Evolutionary conservation across 768 basidiomycete genomes (phyloP).

Genomic region (Boletus bicolor): DNA sequence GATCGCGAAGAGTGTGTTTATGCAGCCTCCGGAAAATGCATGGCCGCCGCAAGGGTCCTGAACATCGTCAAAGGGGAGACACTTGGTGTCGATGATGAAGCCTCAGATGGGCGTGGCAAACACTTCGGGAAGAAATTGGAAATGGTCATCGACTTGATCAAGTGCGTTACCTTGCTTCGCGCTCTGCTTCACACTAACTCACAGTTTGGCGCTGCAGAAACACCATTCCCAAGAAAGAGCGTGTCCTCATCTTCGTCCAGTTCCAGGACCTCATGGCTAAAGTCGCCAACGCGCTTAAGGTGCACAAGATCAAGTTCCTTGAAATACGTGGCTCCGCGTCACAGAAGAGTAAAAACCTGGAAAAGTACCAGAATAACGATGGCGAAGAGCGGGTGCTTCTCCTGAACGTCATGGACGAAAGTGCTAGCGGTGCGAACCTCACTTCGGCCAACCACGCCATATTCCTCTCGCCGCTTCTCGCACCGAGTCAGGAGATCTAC

Average conservation of each 20-base stretch:
- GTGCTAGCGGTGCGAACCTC: conserved; percentile 89
- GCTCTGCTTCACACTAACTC: neutral
- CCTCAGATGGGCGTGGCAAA: conserved; percentile 65
- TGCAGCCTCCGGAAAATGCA: conserved; percentile 63
- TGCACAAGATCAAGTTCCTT: conserved; percentile 69
- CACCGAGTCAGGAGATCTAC: conserved; percentile 79
- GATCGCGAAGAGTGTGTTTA: conserved; percentile 81
- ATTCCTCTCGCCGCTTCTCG: conserved; percentile 89
- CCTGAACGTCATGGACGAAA: conserved; percentile 92
- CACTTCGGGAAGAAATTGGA: conserved; percentile 85
- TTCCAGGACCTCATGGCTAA: conserved; percentile 93
- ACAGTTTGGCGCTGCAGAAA: conserved; percentile 41
- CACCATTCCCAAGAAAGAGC: conserved; percentile 68
- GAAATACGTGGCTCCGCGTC: conserved; percentile 79
- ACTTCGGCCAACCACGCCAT: conserved; percentile 93
- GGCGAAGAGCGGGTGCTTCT: conserved; percentile 77
- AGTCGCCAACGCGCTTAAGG: conserved; percentile 75
- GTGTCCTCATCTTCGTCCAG: conserved; percentile 92
- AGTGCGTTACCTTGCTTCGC: conserved; percentile 42
- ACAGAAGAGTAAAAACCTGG: conserved; percentile 76
- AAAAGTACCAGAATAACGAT: conserved; percentile 80
- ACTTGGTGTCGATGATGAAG: conserved; percentile 75
- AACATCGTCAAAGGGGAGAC: conserved; percentile 81
- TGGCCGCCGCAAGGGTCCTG: conserved; percentile 73
- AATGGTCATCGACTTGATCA: conserved; percentile 70